A percentile compares a stretch with the other conserved stretches of the same genome.
Evolutionary conservation across 2,329 filamentous ascomycete genomes (phyloP).

Genomic region (Arachnopeziza araneosa): DNA sequence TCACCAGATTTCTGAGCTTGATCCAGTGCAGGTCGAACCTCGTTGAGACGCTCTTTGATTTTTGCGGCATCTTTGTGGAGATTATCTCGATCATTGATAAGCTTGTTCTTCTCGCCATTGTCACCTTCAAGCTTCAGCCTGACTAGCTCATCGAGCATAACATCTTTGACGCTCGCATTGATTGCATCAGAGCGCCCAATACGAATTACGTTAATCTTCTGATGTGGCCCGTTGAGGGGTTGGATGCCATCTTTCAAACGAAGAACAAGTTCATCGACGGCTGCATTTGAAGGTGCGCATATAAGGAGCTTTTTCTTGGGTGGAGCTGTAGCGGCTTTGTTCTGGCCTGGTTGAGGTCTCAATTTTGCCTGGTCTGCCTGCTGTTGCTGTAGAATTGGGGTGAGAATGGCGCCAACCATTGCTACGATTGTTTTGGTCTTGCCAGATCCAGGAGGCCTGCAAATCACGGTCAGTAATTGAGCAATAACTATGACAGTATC

Average conservation of each 20-base stretch:
- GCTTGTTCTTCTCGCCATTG: slow-evolving; percentile 50
- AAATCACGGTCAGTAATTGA: slow-evolving; percentile 22
- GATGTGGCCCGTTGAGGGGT: slow-evolving; percentile 63
- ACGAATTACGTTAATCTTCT: slow-evolving; percentile 81
- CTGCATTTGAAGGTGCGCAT: slow-evolving; percentile 97
- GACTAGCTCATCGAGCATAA: slow-evolving; percentile 90
- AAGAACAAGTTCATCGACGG: slow-evolving; percentile 92
- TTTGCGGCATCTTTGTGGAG: slow-evolving; percentile 59
- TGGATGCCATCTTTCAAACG: slow-evolving; percentile 84
- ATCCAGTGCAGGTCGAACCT: slow-evolving; percentile 67
- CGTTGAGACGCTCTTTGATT: slow-evolving; percentile 69
- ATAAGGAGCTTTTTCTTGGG: slow-evolving; percentile 80
- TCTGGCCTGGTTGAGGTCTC: slow-evolving; percentile 25
- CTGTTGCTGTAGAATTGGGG: slow-evolving; percentile 39
- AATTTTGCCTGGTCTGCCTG: slow-evolving; percentile 27
- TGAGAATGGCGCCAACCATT: slow-evolving; percentile 84
- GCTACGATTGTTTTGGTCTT: slow-evolving; percentile 98
- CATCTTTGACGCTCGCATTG: slow-evolving; percentile 80
- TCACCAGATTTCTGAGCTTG: slow-evolving; percentile 54
- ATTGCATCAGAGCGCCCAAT: slow-evolving; percentile 89
- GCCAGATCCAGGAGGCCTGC: slow-evolving; percentile 83
- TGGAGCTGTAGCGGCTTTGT: slow-evolving; percentile 30
- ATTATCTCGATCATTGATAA: slow-evolving; percentile 45
- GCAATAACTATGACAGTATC: slow-evolving; percentile 16
- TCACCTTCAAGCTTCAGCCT: slow-evolving; percentile 63